Conservation (phyloP, 306 rosid species). For the Vicia villosa region DNA sequence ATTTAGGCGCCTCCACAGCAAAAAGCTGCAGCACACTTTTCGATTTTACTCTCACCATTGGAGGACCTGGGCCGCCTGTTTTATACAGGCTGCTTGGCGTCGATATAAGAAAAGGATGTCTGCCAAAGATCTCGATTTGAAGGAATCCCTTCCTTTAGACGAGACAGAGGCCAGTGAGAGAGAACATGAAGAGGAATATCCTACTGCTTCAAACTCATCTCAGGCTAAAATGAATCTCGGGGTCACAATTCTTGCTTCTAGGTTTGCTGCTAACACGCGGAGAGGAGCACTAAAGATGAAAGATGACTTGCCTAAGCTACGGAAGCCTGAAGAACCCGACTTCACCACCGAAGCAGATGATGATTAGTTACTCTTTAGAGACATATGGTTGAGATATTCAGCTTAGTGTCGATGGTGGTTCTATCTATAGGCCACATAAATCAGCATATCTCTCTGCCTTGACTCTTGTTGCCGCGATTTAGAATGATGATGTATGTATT, state of each 20-base stretch:
- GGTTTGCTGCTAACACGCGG: constrained; percentile 93
- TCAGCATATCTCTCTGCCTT: constrained; percentile 23
- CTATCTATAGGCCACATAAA: constrained; percentile 7
- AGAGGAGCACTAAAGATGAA: constrained; percentile 79
- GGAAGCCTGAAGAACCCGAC: constrained; percentile 93
- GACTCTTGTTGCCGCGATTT: constrained; percentile 12
- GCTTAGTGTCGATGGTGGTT: constrained; percentile 26
- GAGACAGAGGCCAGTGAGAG: constrained; percentile 49
- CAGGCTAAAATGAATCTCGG: constrained; percentile 73
- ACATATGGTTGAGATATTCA: constrained; percentile 10
- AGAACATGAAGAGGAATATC: constrained; percentile 46
- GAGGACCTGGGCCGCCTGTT: constrained; percentile 99
- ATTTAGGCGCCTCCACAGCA: constrained; percentile 94
- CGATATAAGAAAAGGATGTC: constrained; percentile 70
- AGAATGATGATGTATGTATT: constrained; percentile 17
- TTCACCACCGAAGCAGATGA: constrained; percentile 73
- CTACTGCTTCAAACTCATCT: constrained; percentile 55
- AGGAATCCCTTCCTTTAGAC: constrained; percentile 54
- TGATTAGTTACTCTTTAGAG: constrained; percentile 43
- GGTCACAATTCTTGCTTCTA: constrained; percentile 78
- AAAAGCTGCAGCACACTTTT: constrained; percentile 95
- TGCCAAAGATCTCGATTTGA: constrained; percentile 53
- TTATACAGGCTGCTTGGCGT: constrained; percentile 98
- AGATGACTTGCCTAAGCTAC: constrained; percentile 81
- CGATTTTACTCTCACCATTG: constrained; percentile 95